These are phyloP conservation scores for Albophoma yamanashiensis DNA, from an alignment of 2,329 filamentous ascomycete genomes.

Conservation along the genomic window DNA sequence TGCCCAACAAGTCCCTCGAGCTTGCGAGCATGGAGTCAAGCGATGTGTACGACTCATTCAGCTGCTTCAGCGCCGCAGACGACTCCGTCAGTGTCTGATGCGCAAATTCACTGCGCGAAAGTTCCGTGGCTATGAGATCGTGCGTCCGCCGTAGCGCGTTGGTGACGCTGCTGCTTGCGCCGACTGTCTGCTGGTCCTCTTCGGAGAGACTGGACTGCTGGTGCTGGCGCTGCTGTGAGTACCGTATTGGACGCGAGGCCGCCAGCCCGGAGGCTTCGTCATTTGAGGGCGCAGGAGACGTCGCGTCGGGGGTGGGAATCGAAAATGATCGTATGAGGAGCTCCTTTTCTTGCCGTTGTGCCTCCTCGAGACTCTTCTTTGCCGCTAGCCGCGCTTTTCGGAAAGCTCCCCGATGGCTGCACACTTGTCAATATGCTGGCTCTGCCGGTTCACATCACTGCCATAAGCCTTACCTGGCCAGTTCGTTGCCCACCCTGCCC, in stretches of 20 bases:
- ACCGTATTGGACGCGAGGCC: constrained; percentile 10
- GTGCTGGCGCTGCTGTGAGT: constrained; percentile 21
- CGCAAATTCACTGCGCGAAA: constrained; percentile 79
- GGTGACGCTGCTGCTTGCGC: constrained; percentile 76
- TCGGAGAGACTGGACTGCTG: constrained; percentile 34
- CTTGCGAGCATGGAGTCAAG: constrained; percentile 68
- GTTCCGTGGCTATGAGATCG: constrained; percentile 72
- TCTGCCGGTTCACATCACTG: background rate
- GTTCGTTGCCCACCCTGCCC: constrained; percentile 55
- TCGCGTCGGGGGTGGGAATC: constrained; percentile 25
- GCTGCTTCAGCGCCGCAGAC: constrained; percentile 67
- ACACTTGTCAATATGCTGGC: background rate
- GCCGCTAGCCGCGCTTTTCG: constrained; percentile 73
- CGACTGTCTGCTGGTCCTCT: constrained; percentile 62
- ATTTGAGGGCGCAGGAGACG: constrained; percentile 16
- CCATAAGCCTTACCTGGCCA: constrained; percentile 49
- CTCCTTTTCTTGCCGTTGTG: constrained; percentile 67
- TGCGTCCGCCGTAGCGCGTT: constrained; percentile 75
- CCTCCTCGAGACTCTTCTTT: constrained; percentile 61
- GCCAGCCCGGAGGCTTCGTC: constrained; percentile 9
- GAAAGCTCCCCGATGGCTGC: constrained; percentile 53
- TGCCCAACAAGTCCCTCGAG: constrained; percentile 64
- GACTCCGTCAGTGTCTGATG: constrained; percentile 80
- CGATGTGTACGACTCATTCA: constrained; percentile 71
- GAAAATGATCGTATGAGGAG: constrained; percentile 59